Evolutionary conservation across 2,329 filamentous ascomycete genomes (phyloP), one percentile per base, ranked within the genome.

Genomic region (Microsporum canis): DNA sequence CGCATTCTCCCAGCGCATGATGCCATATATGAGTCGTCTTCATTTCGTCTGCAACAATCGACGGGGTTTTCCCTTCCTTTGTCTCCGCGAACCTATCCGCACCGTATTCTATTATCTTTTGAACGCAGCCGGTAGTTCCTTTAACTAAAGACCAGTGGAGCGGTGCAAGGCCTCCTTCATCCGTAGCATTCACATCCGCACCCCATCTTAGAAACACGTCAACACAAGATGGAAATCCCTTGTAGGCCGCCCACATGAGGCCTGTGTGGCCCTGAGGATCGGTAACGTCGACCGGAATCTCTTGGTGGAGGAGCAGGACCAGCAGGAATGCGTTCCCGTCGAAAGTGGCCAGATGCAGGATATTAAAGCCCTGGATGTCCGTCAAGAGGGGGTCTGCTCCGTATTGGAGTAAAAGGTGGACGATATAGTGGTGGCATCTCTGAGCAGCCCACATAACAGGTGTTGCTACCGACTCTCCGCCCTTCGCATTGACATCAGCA

Each of bases 241-340:
- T 99, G 78, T 99, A 99, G 14, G 92, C 92, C 17, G 94, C 90
- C 94, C 94, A 99, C 94, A 99, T 99, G 63, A 99, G 80, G 63
- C 87, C 88, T 0, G 94, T 97, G 74, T 99, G 95, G 4, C 91
- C 90, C 71, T 91, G 92, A 58, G 84, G 84, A 75, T 99, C 94
- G 59, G 87, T 81, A 4, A 94, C 88, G 71, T 99, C 94, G 64
- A 99, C 90, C 14, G 91, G 89, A 63, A 99, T 94, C 70, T 94
- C 91, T 71, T 96, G 91, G 76, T 99, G 94, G 29, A 99, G 82
- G 5, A 99, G 83, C 0, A 99, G 82, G 57, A 91, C 85, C 33
- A 99, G 82, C 62, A 97, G 83, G 66, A 95, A 88, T 23, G 95
- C 88, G 72, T 96, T 97, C 66, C 94, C 94, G 73, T 97, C 95